phyloP scores from a whole-genome alignment of 192 early-diverging fungal species.

The Tieghemiomyces parasiticus region DNA sequence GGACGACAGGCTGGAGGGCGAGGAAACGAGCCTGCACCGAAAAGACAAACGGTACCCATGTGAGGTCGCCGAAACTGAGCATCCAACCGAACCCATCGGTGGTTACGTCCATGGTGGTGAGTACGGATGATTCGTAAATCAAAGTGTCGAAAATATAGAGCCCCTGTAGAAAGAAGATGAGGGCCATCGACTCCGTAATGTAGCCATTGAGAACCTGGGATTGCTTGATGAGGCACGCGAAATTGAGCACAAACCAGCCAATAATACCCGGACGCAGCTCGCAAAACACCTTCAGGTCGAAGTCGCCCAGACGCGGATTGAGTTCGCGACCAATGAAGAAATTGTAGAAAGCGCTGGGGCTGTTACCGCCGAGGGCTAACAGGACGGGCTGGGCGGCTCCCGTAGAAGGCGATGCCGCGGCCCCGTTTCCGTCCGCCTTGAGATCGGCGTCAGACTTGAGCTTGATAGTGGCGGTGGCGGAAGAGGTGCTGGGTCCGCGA shows the following conservation, averaged over 20 bases:
- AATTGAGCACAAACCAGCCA: constrained; percentile 75
- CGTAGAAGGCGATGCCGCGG: too few species aligned
- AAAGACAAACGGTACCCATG: constrained; percentile 88
- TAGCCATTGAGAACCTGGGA: constrained; percentile 36
- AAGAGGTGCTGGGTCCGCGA: constrained; percentile 16
- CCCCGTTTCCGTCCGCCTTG: too few species aligned
- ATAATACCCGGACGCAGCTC: constrained; percentile 90
- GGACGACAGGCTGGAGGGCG: constrained; percentile 43
- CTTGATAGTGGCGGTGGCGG: not conserved
- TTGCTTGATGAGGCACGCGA: constrained; percentile 63
- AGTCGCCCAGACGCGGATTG: constrained; percentile 69
- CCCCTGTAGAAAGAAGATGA: constrained; percentile 60
- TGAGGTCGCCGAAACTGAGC: constrained; percentile 62
- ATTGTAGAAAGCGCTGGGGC: constrained; percentile 81
- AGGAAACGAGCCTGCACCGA: constrained; percentile 83
- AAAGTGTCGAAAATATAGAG: constrained; percentile 81
- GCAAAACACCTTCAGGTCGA: constrained; percentile 89
- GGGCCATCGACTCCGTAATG: constrained; percentile 60
- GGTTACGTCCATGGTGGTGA: constrained; percentile 97
- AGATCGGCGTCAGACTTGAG: constrained; percentile 24
- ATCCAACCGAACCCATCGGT: constrained; percentile 94
- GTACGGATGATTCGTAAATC: constrained; percentile 43
- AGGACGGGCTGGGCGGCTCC: constrained; percentile 36
- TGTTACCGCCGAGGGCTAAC: constrained; percentile 74
- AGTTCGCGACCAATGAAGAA: constrained; percentile 94